Conservation (phyloP, 108 stramenopile genomes). For the Thalassiosira profunda region DNA sequence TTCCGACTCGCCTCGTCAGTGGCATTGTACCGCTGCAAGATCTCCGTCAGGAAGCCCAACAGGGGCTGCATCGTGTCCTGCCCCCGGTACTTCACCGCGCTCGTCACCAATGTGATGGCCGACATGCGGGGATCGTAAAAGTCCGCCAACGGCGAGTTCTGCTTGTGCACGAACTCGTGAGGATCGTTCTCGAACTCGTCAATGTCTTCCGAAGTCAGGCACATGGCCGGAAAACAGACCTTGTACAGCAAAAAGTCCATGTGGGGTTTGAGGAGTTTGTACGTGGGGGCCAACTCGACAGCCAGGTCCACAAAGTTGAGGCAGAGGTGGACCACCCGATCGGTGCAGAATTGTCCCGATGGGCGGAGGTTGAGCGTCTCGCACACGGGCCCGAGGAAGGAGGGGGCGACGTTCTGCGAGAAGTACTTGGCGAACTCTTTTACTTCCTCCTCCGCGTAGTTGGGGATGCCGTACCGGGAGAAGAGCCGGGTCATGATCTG, state of each 20-base stretch:
- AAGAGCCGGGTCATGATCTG: conserved; percentile 95
- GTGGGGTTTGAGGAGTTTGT: conserved; percentile 98
- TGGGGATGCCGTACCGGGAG: conserved; percentile 95
- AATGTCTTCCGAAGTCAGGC: conserved; percentile 87
- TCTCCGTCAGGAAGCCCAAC: conserved; percentile 80
- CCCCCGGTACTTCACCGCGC: conserved; percentile 93
- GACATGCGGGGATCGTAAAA: conserved; percentile 95
- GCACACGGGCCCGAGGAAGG: conserved; percentile 87
- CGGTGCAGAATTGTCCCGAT: conserved; percentile 93
- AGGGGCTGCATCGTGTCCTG: conserved; percentile 92
- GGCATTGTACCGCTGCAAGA: conserved; percentile 80
- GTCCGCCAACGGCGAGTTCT: conserved; percentile 95
- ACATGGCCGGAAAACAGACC: conserved; percentile 96
- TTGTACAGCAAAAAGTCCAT: conserved; percentile 97
- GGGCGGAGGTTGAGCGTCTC: conserved; percentile 92
- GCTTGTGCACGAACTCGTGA: conserved; percentile 95
- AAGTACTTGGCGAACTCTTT: conserved; percentile 94
- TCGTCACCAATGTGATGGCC: conserved; percentile 93
- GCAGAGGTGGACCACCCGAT: conserved; percentile 95
- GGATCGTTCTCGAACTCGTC: conserved; percentile 96
- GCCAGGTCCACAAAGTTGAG: conserved; percentile 92
- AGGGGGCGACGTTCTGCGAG: conserved; percentile 86
- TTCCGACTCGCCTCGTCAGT: conserved; percentile 76
- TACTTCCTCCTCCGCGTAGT: conserved; percentile 87
- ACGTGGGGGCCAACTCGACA: conserved; percentile 93